Evolutionary conservation across 2,329 filamentous ascomycete genomes (phyloP), one percentile per base, ranked within the genome.

Genomic region (Cladophialophora immunda): DNA sequence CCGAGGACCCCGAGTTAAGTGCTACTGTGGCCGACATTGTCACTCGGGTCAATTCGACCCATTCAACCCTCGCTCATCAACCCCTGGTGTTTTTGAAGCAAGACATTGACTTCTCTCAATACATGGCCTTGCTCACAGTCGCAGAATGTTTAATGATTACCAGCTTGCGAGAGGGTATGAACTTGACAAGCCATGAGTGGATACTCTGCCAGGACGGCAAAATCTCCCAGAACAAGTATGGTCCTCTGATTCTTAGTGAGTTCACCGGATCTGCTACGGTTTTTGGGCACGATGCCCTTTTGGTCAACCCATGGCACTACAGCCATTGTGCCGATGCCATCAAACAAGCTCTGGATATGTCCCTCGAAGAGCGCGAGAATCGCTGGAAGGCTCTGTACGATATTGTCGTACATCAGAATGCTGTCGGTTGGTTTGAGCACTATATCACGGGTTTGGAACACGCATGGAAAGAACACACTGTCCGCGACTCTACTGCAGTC

Each of bases 301-400:
- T 92, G 0, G 91, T 98, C 74, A 98, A 98, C 76, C 94, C 94
- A 0, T 98, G 94, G 94, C 92, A 97, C 77, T 97, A 97, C 78
- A 87, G 90, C 38, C 89, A 93, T 76, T 96, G 92, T 73, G 92
- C 93, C 58, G 89, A 95, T 34, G 92, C 93, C 9, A 94, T 98
- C 79, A 90, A 91, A 77, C 84, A 86, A 61, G 93, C 94, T 0
- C 82, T 98, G 19, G 91, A 94, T 71, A 96, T 97, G 90, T 82
- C 80, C 2, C 84, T 88, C 1, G 86, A 88, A 2, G 92, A 97
- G 77, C 94, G 92, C 78, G 83, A 88, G 67, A 77, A 81, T 15
- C 87, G 93, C 13, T 98, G 94, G 90, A 83, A 83, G 29, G 89
- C 89, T 67, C 82, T 98, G 52, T 88, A 92, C 74, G 80, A 88